Evolutionary conservation across 2,329 filamentous ascomycete species (phyloP), one percentile per base, ranked within the genome.

Genomic region (Penicillium paneum): DNA sequence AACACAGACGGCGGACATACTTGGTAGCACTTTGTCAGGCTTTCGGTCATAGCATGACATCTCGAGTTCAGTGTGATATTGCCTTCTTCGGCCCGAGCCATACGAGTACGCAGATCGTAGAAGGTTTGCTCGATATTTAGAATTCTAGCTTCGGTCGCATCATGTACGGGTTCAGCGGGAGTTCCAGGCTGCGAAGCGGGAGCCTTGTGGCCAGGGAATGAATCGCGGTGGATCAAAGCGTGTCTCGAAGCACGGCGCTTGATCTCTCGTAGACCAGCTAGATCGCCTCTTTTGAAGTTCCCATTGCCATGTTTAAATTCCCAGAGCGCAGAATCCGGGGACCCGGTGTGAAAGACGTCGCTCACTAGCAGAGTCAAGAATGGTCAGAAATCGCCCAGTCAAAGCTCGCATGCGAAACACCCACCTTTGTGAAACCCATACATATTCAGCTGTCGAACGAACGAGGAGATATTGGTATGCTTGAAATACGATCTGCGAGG

Each of bases 381-480:
- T 19, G 12, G 32, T 54, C 26, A 51, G 55, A 60, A 49, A 64
- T 40, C n/a, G 10, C 21, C 28, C 44, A 36, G 11, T 48, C 43
- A 19, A 43, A 45, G 8, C 35, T 49, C 13, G 15, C 26, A 36
- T n/a, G 45, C 35, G 17, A 43, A 26, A 24, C 51, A 62, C 71
- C 46, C 74, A 95, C 92, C 92, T 89, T 99, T 99, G 72, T 99
- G 94, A 74, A 99, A 99, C 7, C 94, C 94, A 66, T 99, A 99
- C 94, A 99, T 99, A 71, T 99, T 99, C 47, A 99, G 78, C 76
- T 99, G 94, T 45, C 94, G 86, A 46, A 99, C 94, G 72, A 99
- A 99, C 1, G 94, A 97, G 11, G 94, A 97, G 57, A 97, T 96
- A 70, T 99, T 99, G 64, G 93, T 99, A 72, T 99, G 94, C 70